Evolutionary conservation across 441 rosid genomes (phyloP), one percentile per base, ranked within the genome.

Genomic region (Populus hybrid): DNA sequence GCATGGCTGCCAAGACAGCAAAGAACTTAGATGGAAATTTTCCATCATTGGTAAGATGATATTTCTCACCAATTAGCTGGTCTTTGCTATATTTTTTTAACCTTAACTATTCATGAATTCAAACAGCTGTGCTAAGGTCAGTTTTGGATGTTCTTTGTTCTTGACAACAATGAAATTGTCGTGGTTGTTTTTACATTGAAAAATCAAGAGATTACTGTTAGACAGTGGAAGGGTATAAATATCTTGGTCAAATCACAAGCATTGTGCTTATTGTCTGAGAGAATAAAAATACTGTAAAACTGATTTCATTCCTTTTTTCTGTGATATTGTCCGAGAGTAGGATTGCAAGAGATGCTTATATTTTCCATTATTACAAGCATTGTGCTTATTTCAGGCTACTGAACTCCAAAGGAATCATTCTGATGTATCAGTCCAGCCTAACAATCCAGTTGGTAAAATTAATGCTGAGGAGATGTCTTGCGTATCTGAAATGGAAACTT

Each of bases 21-120:
- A 91, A 85, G 83, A 79, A 73, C 84, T 73, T 84, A 21, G 94
- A 92, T 71, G 93, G 90, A 72, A 74, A 74, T 66, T 83, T 82
- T 54, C 74, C 74, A n/a, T 79, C 82, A 69, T 89, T 69, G 85
- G 98, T 92, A 81, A 83, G 74, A 67, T 76, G 26, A 72, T 75
- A 36, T 75, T 78, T 70, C 70, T 57, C 8, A 6, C 63, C 69
- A 63, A 57, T 24, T n/a, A 63, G 28, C 69, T 14, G 78, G n/a
- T 30, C 28, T 28, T 36, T 42, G 34, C 16, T 38, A 18, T 38
- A n/a, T 6, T 76, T 50, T 23, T 14, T 65, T 10, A 65, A 9
- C 38, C 36, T 14, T 0, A 16, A 16, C 67, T 61, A 65, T 67
- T 42, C 50, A 11, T 54, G 68, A 46, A 76, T n/a, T 68, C 73